Evolutionary conservation across 1,284 basidiomycete species (phyloP), one percentile per base, ranked within the genome.

Genomic region (Puccinia coronata): DNA sequence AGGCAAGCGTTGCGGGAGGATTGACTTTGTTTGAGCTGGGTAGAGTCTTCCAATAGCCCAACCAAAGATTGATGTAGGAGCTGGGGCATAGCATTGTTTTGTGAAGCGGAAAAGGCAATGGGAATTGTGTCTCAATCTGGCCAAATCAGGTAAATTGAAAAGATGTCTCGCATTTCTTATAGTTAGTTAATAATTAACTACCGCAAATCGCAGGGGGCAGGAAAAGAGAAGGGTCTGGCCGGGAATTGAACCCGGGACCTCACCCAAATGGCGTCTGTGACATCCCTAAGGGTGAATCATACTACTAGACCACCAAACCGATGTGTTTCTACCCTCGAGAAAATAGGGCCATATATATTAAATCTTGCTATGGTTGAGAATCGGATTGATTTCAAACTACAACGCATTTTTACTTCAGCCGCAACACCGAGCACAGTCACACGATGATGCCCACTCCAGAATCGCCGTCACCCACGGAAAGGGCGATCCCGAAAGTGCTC

Each of bases 391-490:
- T n/a, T n/a, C n/a, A n/a, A n/a, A n/a, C n/a, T n/a, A n/a, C n/a
- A n/a, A n/a, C n/a, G n/a, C n/a, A n/a, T n/a, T n/a, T n/a, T n/a
- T n/a, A n/a, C n/a, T 47, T 47, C 43, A 47, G 43, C 43, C 43
- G 16, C 43, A 16, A 8, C 43, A 47, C 8, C 43, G 9, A 47
- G 16, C 8, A 47, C 43, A 53, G 43, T 73, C 9, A 16, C 57
- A 59, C 31, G 34, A 79, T 79, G 77, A 25, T 79, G 31, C 77
- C 77, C 0, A 71, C 77, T 5, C 77, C 77, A 28, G 23, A 28
- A n/a, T 67, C 77, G 28, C 67, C 67, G 2, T 71, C 77, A 41
- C 34, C 77, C 34, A 39, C 77, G 12, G 77, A 79, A 53, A n/a
- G 69, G 16, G 59, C 43, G 25, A 65, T 51, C 0, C 43, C 63